A percentile compares a stretch with the other conserved stretches of the same genome.
These are phyloP conservation scores for Euphorbia schlechtendalii DNA, from an alignment of 441 rosid species.

Conservation along the genomic window DNA sequence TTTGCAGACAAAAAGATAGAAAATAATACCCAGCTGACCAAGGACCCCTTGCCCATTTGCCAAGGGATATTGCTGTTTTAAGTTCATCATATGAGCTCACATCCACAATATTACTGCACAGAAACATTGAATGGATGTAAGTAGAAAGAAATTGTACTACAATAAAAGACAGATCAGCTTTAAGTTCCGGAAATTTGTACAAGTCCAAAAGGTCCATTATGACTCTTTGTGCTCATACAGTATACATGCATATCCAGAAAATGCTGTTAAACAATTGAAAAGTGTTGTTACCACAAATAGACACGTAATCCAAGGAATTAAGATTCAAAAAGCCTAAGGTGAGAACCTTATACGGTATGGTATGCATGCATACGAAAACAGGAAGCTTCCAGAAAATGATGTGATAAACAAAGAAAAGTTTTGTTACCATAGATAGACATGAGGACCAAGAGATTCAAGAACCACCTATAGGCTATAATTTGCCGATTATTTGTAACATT, in stretches of 20 bases:
- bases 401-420: not conserved
- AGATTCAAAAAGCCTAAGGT: not conserved
- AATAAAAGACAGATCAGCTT: not conserved
- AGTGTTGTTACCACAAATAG: not conserved
- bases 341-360: not conserved
- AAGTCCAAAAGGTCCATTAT: not conserved
- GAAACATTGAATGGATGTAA: slow-evolving; percentile 6
- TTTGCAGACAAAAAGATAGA: not conserved
- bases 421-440: not conserved
- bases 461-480: not conserved
- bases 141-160: not conserved
- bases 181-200: not conserved
- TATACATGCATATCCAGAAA: not conserved
- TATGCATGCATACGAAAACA: no score
- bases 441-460: not conserved
- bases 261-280: not conserved
- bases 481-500: not conserved
- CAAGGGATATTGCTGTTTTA: slow-evolving; percentile 56
- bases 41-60: slow-evolving; percentile 94
- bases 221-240: not conserved
- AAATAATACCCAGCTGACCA: slow-evolving; percentile 67
- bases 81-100: slow-evolving; percentile 81
- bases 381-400: slow-evolving; percentile 1
- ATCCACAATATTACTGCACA: slow-evolving; percentile 76
- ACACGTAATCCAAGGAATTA: not conserved